Evolutionary conservation across 1,139 yeast genomes (phyloP).

Genomic region (Pichia sp.): DNA sequence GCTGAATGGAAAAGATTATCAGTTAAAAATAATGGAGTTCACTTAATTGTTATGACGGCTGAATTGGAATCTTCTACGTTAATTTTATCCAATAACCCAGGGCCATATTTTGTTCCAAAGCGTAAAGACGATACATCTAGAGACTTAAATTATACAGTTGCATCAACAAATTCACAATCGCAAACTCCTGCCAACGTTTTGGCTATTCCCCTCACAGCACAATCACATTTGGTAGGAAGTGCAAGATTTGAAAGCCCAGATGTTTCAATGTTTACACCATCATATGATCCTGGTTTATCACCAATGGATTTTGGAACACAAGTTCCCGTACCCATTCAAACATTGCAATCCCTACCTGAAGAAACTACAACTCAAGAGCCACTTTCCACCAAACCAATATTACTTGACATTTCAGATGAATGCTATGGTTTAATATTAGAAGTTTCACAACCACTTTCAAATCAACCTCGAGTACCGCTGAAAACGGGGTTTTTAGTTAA

Average conservation of each 20-base stretch:
- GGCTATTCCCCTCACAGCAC: conserved; percentile 1
- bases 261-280: conserved; percentile 22
- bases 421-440: conserved; percentile 59
- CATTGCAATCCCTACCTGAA: conserved; percentile 13
- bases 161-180: conserved; percentile 24
- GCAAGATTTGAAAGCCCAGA: conserved; percentile 18
- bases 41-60: conserved; percentile 69
- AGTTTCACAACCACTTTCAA: conserved; percentile 56
- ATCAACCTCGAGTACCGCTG: conserved; percentile 63
- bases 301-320: conserved; percentile 25
- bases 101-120: conserved; percentile 7
- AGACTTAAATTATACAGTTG: conserved; percentile 22
- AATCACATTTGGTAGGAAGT: conserved; percentile 11
- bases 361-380: conserved; percentile 6
- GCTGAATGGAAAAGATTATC: conserved; percentile 72
- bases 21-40: conserved; percentile 51
- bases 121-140: conserved; percentile 15
- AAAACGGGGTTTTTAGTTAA: conserved; percentile 65
- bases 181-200: conserved; percentile 19
- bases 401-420: conserved; percentile 49
- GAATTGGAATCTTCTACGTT: conserved; percentile 59
- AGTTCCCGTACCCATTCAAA: conserved; percentile 10
- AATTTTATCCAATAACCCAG: conserved; percentile 33
- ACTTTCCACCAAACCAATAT: conserved; percentile 30
- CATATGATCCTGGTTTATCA: conserved; percentile 26